Conservation (phyloP, 1,284 basidiomycete species). For the Rhodotorula sp. region DNA sequence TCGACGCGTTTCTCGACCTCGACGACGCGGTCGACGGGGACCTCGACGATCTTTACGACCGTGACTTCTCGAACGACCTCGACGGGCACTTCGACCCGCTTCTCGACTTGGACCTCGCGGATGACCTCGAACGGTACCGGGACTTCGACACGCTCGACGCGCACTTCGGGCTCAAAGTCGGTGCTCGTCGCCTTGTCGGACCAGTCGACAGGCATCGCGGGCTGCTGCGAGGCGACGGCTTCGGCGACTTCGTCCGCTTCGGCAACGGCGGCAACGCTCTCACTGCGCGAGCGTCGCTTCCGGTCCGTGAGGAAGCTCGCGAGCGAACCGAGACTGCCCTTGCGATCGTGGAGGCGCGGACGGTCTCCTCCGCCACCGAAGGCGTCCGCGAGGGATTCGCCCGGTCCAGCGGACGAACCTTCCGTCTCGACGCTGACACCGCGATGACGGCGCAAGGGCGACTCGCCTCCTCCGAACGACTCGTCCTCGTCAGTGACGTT, state of each 20-base stretch:
- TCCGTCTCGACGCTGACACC: conserved; percentile 6
- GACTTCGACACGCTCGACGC: conserved; percentile 37
- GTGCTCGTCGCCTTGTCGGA: conserved; percentile 36
- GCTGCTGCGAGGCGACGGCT: not conserved
- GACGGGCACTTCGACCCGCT: conserved; percentile 36
- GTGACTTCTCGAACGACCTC: conserved; percentile 11
- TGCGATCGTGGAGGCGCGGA: conserved; percentile 11
- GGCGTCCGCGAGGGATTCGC: conserved; percentile 27
- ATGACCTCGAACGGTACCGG: conserved; percentile 23
- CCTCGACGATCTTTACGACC: conserved; percentile 27
- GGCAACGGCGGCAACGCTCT: conserved; percentile 15
- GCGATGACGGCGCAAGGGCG: conserved; percentile 8
- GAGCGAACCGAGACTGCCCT: conserved; percentile 29
- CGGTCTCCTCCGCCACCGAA: conserved; percentile 11
- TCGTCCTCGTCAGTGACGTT: conserved; percentile 14
- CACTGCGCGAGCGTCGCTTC: conserved; percentile 4
- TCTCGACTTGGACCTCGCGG: conserved; percentile 5
- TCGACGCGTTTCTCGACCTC: not conserved
- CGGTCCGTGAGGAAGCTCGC: conserved; percentile 17
- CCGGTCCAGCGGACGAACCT: conserved; percentile 53
- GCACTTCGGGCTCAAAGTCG: conserved; percentile 54
- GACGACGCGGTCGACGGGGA: conserved; percentile 23
- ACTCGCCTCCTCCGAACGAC: conserved; percentile 20
- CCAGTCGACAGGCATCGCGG: conserved; percentile 19
- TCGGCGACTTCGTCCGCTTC: conserved; percentile 1